These are phyloP conservation scores for Xylariaceae sp. DNA, from an alignment of 2,329 filamentous ascomycete genomes.

Conservation along the genomic window DNA sequence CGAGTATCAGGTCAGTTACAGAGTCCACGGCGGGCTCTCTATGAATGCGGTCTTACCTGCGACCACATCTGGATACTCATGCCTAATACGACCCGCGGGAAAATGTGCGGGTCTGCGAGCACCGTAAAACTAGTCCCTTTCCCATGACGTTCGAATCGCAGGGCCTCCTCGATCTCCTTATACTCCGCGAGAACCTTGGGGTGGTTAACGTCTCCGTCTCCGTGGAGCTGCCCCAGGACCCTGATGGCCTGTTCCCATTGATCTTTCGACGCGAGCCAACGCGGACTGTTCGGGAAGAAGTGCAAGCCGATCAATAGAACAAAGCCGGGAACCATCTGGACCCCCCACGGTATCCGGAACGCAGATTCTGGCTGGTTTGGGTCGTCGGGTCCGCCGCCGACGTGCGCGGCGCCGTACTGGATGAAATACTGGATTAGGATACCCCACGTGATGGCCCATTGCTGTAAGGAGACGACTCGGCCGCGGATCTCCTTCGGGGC, in stretches of 20 bases:
- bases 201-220: conserved; percentile 56
- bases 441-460: conserved; percentile 73
- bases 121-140: conserved; percentile 52
- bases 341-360: conserved; percentile 64
- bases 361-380: conserved; percentile 53
- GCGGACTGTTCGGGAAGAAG: conserved; percentile 66
- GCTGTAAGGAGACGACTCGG: conserved; percentile 65
- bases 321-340: conserved; percentile 60
- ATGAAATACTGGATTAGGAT: conserved; percentile 70
- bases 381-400: conserved; percentile 54
- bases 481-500: conserved; percentile 61
- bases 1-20: neutral
- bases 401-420: conserved; percentile 63
- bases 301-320: conserved; percentile 58
- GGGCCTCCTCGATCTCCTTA: conserved; percentile 60
- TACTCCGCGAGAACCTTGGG: conserved; percentile 66
- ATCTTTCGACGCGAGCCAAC: conserved; percentile 71
- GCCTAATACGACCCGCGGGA: conserved; percentile 59
- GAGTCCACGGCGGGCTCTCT: neutral
- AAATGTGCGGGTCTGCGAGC: conserved; percentile 53
- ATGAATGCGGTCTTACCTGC: conserved; percentile 40
- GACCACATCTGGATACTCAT: conserved; percentile 63
- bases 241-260: conserved; percentile 66
- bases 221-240: conserved; percentile 62
- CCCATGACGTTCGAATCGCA: conserved; percentile 57